phyloP scores from a whole-genome alignment of 1,139 yeast species.

The Kluyveromyces sp. region DNA sequence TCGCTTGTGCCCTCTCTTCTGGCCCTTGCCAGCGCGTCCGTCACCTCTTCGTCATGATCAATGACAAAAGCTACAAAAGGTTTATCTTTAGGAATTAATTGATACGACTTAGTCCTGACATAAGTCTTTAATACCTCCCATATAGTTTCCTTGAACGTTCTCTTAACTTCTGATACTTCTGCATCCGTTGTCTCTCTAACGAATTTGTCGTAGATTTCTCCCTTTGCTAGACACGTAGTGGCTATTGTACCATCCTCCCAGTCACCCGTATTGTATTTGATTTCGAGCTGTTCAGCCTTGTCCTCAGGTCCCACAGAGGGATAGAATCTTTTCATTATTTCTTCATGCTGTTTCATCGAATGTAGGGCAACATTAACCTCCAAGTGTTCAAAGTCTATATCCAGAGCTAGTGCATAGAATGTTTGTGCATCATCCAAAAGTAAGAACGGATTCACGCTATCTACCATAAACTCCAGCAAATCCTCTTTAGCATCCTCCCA shows the following conservation, averaged over 20 bases:
- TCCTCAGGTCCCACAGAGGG: not conserved
- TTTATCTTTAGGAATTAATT: not conserved
- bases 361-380: not conserved
- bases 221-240: not conserved
- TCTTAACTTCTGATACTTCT: not conserved
- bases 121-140: not conserved
- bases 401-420: constrained; percentile 2
- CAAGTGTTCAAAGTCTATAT: constrained; percentile 1
- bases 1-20: constrained; percentile 1
- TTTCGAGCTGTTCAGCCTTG: not conserved
- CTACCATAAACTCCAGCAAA: not conserved
- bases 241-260: constrained; percentile 1
- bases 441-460: not conserved
- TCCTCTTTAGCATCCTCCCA: not conserved
- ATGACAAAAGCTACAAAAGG: constrained; percentile 2
- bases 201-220: not conserved
- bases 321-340: not conserved
- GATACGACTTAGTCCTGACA: not conserved
- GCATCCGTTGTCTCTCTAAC: not conserved
- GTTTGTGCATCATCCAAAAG: not conserved
- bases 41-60: constrained; percentile 2
- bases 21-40: not conserved
- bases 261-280: constrained; percentile 3
- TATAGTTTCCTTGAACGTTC: not conserved
- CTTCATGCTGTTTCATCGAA: not conserved